A percentile compares a stretch with the other conserved stretches of the same genome.
Conservation (phyloP, 2,329 filamentous ascomycete species). For the Orbilia blumenaviensis region DNA sequence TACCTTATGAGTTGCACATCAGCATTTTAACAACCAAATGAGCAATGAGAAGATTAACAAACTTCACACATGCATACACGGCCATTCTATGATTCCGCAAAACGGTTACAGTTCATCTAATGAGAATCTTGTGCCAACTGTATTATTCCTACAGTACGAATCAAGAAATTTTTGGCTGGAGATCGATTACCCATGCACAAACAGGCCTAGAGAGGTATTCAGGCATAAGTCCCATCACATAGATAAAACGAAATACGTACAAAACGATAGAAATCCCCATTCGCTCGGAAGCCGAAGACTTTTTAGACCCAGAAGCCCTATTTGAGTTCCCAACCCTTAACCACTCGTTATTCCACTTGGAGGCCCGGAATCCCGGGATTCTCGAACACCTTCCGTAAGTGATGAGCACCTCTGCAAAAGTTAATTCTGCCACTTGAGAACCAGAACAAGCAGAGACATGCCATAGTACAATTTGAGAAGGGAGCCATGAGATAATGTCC, state of each 20-base stretch:
- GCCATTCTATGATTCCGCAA: too few species aligned
- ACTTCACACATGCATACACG: too few species aligned
- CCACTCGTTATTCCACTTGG: background rate
- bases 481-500: background rate
- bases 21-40: too few species aligned
- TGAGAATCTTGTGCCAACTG: too few species aligned
- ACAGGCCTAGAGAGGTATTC: background rate
- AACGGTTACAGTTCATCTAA: too few species aligned
- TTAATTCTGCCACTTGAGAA: conserved; percentile 56
- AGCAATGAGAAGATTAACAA: too few species aligned
- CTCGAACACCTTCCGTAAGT: background rate
- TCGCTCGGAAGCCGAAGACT: background rate
- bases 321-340: background rate
- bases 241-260: background rate
- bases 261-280: background rate
- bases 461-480: conserved; percentile 34
- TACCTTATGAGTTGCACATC: too few species aligned
- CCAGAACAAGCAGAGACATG: conserved; percentile 55
- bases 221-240: background rate
- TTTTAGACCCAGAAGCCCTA: background rate
- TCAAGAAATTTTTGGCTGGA: background rate
- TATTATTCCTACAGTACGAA: too few species aligned
- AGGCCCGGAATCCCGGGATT: background rate
- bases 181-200: background rate
- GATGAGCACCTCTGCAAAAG: too few species aligned